These are phyloP conservation scores for Talaromyces borbonicus DNA, from an alignment of 495 filamentous ascomycete genomes.

Conservation along the genomic window DNA sequence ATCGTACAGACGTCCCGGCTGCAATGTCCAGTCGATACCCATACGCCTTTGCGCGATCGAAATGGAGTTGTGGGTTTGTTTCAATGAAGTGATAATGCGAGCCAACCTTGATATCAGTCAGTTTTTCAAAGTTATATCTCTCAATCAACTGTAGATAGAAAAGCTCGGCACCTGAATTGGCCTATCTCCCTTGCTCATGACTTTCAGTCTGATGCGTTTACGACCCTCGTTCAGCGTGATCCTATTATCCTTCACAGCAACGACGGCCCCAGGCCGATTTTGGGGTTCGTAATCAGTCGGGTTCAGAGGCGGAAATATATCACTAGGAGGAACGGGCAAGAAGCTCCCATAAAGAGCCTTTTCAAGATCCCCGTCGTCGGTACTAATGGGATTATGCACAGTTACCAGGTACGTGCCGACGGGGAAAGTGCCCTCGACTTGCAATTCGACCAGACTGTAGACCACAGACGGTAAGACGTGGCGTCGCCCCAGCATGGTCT, in stretches of 20 bases:
- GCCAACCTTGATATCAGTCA: slow-evolving; percentile 49
- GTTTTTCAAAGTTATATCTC: neutral
- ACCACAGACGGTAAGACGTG: slow-evolving; percentile 83
- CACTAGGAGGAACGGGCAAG: slow-evolving; percentile 63
- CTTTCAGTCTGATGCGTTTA: slow-evolving; percentile 59
- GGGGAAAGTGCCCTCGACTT: slow-evolving; percentile 90
- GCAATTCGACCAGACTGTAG: slow-evolving; percentile 66
- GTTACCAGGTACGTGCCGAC: slow-evolving; percentile 92
- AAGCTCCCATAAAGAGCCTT: slow-evolving; percentile 89
- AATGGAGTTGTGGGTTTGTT: slow-evolving; percentile 80
- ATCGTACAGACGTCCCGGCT: slow-evolving; percentile 86
- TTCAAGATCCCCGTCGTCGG: slow-evolving; percentile 78
- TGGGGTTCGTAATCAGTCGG: slow-evolving; percentile 50
- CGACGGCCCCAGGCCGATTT: slow-evolving; percentile 70
- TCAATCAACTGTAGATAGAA: neutral
- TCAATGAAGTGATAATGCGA: slow-evolving; percentile 98
- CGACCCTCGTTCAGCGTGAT: slow-evolving; percentile 67
- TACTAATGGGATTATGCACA: slow-evolving; percentile 80
- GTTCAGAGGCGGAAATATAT: slow-evolving; percentile 54
- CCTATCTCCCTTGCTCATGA: slow-evolving; percentile 82
- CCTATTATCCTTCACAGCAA: slow-evolving; percentile 53
- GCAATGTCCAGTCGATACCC: slow-evolving; percentile 85
- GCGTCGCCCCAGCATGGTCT: slow-evolving; percentile 85
- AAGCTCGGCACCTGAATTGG: slow-evolving; percentile 81
- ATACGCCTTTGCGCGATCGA: slow-evolving; percentile 78